Conservation (phyloP, 257 asterid species). For the Nicotiana benthamiana region DNA sequence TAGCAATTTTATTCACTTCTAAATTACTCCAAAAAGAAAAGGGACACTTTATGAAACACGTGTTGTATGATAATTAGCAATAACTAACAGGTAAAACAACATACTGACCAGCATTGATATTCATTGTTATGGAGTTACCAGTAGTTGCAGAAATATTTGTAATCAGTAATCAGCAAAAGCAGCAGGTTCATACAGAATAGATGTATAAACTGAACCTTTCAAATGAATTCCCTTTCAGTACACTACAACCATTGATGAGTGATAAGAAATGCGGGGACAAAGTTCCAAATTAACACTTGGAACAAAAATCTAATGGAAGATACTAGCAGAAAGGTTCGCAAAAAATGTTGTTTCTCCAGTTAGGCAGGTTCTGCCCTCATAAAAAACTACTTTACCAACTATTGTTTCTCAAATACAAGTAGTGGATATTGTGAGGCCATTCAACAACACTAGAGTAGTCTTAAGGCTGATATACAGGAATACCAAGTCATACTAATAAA, state of each 20-base stretch:
- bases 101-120: neutral
- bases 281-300: neutral
- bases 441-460: neutral
- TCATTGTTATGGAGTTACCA: neutral
- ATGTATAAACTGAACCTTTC: neutral
- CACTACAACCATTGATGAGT: neutral
- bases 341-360: neutral
- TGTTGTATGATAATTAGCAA: neutral
- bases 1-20: neutral
- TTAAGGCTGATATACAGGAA: neutral
- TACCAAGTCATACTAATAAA: neutral
- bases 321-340: neutral
- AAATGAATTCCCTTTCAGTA: neutral
- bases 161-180: neutral
- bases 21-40: neutral
- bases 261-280: neutral
- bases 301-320: neutral
- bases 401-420: neutral
- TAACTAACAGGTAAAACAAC: neutral
- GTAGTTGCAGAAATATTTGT: conserved; percentile 3
- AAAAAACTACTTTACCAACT: neutral
- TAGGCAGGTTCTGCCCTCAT: neutral
- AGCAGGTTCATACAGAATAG: neutral
- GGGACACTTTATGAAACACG: neutral
- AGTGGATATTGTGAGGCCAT: neutral